phyloP scores from a whole-genome alignment of 2,329 filamentous ascomycete species.

The Incumbomyces lentus region DNA sequence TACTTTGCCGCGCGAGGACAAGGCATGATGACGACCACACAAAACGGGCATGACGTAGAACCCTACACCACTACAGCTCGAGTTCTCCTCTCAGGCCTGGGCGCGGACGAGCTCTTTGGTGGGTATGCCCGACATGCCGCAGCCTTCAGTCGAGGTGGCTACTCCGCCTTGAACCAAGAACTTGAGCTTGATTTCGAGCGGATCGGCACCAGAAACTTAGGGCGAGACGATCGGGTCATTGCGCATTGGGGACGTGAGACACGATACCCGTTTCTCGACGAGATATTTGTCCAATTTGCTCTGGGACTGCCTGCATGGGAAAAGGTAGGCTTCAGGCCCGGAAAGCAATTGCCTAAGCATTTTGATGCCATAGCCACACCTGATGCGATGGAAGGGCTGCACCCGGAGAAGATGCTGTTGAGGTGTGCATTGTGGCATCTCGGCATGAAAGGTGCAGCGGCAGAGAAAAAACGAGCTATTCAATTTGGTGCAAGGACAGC shows the following conservation, averaged over 20 bases:
- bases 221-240: slow-evolving; percentile 84
- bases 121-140: slow-evolving; percentile 78
- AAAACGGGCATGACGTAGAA: slow-evolving; percentile 5
- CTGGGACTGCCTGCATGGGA: slow-evolving; percentile 63
- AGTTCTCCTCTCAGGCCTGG: slow-evolving; percentile 81
- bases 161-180: slow-evolving; percentile 64
- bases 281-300: slow-evolving; percentile 72
- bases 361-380: slow-evolving; percentile 11
- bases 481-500: slow-evolving; percentile 75
- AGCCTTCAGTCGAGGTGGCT: slow-evolving; percentile 61
- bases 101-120: slow-evolving; percentile 91
- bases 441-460: slow-evolving; percentile 59
- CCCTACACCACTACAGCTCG: slow-evolving; percentile 61
- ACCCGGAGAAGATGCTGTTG: slow-evolving; percentile 72
- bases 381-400: slow-evolving; percentile 35
- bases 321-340: slow-evolving; percentile 72
- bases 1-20: slow-evolving; percentile 81
- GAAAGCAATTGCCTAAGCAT: slow-evolving; percentile 13
- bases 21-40: slow-evolving; percentile 35
- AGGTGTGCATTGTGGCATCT: slow-evolving; percentile 65
- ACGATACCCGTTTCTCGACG: slow-evolving; percentile 83
- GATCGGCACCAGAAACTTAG: slow-evolving; percentile 86
- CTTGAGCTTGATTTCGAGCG: slow-evolving; percentile 74
- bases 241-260: slow-evolving; percentile 82
- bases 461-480: slow-evolving; percentile 89